Evolutionary conservation across 2,329 filamentous ascomycete genomes (phyloP).

Genomic region (Sporothrix pseudoabietina): DNA sequence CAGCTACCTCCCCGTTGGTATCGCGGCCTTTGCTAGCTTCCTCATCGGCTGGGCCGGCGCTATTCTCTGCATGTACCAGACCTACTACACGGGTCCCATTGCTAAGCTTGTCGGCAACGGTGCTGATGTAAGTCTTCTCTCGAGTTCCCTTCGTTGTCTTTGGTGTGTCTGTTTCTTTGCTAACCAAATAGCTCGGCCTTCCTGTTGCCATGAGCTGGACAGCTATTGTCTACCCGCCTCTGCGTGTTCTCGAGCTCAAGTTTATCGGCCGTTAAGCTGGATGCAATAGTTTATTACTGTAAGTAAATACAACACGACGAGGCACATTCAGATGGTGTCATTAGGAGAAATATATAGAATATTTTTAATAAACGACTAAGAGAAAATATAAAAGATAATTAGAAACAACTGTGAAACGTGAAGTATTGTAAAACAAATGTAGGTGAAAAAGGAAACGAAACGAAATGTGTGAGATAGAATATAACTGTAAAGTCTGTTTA

Average conservation of each 20-base stretch:
- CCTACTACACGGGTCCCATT: slow-evolving; percentile 66
- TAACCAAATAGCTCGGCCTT: slow-evolving; percentile 35
- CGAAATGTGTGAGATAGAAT: too few relatives aligned
- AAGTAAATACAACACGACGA: not conserved
- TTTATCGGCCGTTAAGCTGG: slow-evolving; percentile 23
- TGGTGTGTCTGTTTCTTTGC: not conserved
- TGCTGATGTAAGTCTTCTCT: slow-evolving; percentile 32
- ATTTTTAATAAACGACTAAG: too few relatives aligned
- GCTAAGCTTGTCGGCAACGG: slow-evolving; percentile 35
- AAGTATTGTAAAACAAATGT: too few relatives aligned
- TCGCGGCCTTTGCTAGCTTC: slow-evolving; percentile 64
- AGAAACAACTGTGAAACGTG: too few relatives aligned
- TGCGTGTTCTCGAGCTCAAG: slow-evolving; percentile 37
- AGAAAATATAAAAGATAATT: too few relatives aligned
- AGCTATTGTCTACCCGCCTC: slow-evolving; percentile 35
- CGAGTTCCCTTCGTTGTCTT: not conserved
- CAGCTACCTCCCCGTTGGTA: slow-evolving; percentile 61
- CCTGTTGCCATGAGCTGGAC: slow-evolving; percentile 37
- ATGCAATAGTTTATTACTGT: not conserved
- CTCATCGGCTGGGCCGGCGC: slow-evolving; percentile 66
- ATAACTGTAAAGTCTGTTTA: too few relatives aligned
- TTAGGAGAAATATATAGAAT: too few relatives aligned
- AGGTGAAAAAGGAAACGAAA: too few relatives aligned
- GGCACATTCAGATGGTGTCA: not conserved
- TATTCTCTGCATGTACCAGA: slow-evolving; percentile 68